A percentile compares a stretch with the other conserved stretches of the same genome.
These are phyloP conservation scores for Citrus australasica DNA, from an alignment of 345 rosid genomes.

Conservation along the genomic window DNA sequence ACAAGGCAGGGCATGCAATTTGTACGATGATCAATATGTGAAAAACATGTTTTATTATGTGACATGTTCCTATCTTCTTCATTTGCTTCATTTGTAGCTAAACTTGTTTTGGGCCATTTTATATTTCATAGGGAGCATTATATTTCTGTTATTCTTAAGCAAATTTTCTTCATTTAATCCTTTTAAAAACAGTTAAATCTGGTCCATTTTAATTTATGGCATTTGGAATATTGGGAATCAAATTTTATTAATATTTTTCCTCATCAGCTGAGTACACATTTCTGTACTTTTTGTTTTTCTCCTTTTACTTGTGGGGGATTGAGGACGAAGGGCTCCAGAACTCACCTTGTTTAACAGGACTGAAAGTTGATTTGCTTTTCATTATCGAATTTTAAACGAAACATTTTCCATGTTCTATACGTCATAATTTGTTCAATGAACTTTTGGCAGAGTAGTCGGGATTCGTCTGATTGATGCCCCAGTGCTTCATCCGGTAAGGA, in stretches of 20 bases:
- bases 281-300: neutral
- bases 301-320: neutral
- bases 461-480: constrained; percentile 67
- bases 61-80: too few species aligned
- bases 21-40: neutral
- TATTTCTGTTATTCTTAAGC: neutral
- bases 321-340: too few species aligned
- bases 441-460: constrained; percentile 75
- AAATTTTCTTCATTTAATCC: neutral
- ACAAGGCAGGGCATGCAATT: neutral
- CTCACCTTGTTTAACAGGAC: neutral
- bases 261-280: neutral
- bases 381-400: neutral
- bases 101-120: neutral
- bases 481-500: constrained; percentile 81
- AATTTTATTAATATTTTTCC: neutral
- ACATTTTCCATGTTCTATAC: neutral
- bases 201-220: neutral
- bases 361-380: neutral
- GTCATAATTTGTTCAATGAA: constrained; percentile 18
- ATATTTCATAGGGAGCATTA: neutral
- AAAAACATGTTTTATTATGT: neutral
- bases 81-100: neutral
- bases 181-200: neutral
- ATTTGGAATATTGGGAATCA: neutral